Percentiles rank a stretch among this genome's conserved stretches.
These are phyloP conservation scores for Fraxinus angustifolia DNA, from an alignment of 305 asterid species.

Conservation along the genomic window DNA sequence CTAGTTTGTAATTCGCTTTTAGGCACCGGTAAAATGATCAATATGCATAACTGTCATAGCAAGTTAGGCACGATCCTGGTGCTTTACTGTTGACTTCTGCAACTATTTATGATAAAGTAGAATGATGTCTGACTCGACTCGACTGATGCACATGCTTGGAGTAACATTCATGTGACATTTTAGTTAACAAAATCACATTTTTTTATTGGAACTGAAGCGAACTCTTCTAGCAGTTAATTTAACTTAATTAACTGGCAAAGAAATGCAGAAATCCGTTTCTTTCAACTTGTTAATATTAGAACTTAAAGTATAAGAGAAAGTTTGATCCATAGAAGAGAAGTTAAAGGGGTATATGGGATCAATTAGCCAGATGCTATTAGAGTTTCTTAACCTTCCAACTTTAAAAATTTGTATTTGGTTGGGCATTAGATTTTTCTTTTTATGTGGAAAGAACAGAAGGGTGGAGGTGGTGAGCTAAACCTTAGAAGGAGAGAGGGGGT, in stretches of 20 bases:
- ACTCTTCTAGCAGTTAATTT: background rate
- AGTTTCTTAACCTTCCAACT: background rate
- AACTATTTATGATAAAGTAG: background rate
- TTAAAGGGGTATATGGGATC: background rate
- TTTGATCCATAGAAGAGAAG: background rate
- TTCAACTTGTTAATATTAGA: background rate
- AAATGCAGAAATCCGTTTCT: background rate
- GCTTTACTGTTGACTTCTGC: slow-evolving; percentile 1
- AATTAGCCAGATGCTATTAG: background rate
- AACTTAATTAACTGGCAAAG: background rate
- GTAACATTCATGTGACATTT: slow-evolving; percentile 4
- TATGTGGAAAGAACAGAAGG: background rate
- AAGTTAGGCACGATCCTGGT: background rate
- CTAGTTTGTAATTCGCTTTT: background rate
- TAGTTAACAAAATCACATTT: background rate
- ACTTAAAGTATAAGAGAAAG: background rate
- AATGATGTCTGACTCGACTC: slow-evolving; percentile 1
- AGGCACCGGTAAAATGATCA: background rate
- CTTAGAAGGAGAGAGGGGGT: background rate
- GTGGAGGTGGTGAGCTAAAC: background rate
- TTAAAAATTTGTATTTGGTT: background rate
- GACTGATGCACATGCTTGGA: slow-evolving; percentile 16
- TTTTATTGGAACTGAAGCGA: background rate
- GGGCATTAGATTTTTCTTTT: background rate
- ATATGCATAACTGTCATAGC: background rate